Evolutionary conservation across 2,329 filamentous ascomycete species (phyloP), one percentile per base, ranked within the genome.

Genomic region (Diplodia corticola): DNA sequence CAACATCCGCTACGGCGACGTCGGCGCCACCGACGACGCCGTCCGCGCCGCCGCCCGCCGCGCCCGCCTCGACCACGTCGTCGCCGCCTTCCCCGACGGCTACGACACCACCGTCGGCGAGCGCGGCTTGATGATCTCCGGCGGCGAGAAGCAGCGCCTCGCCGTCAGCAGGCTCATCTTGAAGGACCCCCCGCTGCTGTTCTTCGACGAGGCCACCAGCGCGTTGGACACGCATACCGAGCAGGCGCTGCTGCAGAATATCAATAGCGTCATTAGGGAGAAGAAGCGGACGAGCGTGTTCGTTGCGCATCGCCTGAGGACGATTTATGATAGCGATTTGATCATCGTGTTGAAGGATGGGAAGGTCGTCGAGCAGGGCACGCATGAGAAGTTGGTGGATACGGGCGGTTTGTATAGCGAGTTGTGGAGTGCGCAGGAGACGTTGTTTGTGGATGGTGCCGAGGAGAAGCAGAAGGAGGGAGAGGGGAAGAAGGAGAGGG

Each of bases 171-270:
- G 93, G 50, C 77, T 97, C 46, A 85, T 97, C 1, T 83, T 97
- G 67, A 97, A 97, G 77, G 91, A 97, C 70, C 92, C 93, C 3
- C 92, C 92, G 1, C 80, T 97, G 30, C 81, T 97, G 0, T 97
- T 97, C 84, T 97, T 97, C 72, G 93, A 97, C 71, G 93, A 97
- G 82, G 94, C 93, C 72, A 97, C 93, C 0, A 94, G 91, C 55
- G 93, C 94, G 1, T 82, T 97, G 37, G 93, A 97, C 75, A 97
- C 94, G 0, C 91, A 97, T 74, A 97, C 94, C 0, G 94, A 97
- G 80, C 91, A 96, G 78, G 90, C 91, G 1, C 83, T 98, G 59
- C 88, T 98, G 82, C 85, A 89, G 68, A 96, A 97, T 75, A 97
- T 98, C 77, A 97, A 97, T 77, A 89, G 89, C 70, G 95, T 98